Percentiles rank a stretch among this genome's conserved stretches.
Evolutionary conservation across 2,329 filamentous ascomycete genomes (phyloP).

Genomic region (Cytospora chrysosperma): DNA sequence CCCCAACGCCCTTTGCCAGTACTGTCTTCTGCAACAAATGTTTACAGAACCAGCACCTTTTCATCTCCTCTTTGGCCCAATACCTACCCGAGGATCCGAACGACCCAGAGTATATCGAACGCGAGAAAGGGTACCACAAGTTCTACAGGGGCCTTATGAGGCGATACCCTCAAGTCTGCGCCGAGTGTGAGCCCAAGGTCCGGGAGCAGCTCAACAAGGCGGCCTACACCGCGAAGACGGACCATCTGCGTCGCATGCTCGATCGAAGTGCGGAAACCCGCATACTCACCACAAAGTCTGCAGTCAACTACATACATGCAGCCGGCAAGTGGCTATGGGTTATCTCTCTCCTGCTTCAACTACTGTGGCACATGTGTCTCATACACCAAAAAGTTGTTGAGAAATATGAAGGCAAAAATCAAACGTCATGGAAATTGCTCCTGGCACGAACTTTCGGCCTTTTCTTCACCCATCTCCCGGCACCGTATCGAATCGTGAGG

Average conservation of each 20-base stretch:
- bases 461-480: conserved; percentile 42
- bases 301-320: conserved; percentile 43
- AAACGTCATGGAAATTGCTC: conserved; percentile 25
- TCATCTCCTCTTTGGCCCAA: conserved; percentile 72
- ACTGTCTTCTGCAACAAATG: conserved; percentile 71
- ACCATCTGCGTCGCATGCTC: conserved; percentile 73
- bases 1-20: conserved; percentile 37
- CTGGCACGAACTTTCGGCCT: conserved; percentile 12
- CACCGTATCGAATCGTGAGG: conserved; percentile 41
- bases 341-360: conserved; percentile 45
- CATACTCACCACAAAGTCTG: conserved; percentile 38
- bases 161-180: conserved; percentile 87
- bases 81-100: conserved; percentile 68
- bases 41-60: conserved; percentile 83
- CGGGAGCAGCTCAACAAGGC: conserved; percentile 67
- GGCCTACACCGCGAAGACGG: conserved; percentile 80
- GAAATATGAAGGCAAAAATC: conserved; percentile 19
- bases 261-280: conserved; percentile 57
- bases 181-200: conserved; percentile 73
- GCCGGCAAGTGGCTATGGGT: conserved; percentile 50
- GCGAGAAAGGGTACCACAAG: conserved; percentile 66
- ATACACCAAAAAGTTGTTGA: conserved; percentile 31
- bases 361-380: conserved; percentile 49
- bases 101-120: conserved; percentile 67
- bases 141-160: conserved; percentile 74